A percentile compares a stretch with the other conserved stretches of the same genome.
Evolutionary conservation across 345 rosid genomes (phyloP).

Genomic region (Eucalyptus polybractea): DNA sequence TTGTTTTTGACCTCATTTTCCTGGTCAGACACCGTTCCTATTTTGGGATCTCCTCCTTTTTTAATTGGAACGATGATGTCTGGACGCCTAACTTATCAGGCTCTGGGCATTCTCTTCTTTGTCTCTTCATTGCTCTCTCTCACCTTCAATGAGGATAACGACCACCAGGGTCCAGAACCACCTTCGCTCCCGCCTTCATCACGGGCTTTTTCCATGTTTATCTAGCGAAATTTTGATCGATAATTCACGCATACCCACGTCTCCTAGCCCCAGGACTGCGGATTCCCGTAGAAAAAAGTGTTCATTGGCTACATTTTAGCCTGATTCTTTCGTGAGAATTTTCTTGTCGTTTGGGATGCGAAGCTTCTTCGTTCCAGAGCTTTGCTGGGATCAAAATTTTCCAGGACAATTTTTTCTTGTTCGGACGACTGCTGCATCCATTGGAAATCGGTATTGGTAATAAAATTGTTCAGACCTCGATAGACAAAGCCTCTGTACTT

Average conservation of each 20-base stretch:
- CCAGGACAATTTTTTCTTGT: neutral
- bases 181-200: neutral
- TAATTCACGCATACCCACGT: neutral
- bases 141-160: neutral
- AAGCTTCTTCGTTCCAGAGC: neutral
- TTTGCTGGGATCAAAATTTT: neutral
- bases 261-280: neutral
- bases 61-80: neutral
- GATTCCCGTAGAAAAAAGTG: neutral
- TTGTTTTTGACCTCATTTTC: neutral
- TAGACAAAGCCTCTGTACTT: neutral
- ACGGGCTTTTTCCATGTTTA: neutral
- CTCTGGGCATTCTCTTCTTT: neutral
- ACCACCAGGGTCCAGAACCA: neutral
- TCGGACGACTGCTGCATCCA: neutral
- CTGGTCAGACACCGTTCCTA: neutral
- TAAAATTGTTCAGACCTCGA: neutral
- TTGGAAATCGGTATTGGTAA: neutral
- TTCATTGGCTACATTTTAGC: neutral
- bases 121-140: neutral
- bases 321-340: neutral
- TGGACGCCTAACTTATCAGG: neutral
- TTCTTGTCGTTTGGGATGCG: neutral
- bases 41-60: neutral
- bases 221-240: neutral